Evolutionary conservation across 2,329 filamentous ascomycete genomes (phyloP).

Genomic region (Stenocarpella maydis): DNA sequence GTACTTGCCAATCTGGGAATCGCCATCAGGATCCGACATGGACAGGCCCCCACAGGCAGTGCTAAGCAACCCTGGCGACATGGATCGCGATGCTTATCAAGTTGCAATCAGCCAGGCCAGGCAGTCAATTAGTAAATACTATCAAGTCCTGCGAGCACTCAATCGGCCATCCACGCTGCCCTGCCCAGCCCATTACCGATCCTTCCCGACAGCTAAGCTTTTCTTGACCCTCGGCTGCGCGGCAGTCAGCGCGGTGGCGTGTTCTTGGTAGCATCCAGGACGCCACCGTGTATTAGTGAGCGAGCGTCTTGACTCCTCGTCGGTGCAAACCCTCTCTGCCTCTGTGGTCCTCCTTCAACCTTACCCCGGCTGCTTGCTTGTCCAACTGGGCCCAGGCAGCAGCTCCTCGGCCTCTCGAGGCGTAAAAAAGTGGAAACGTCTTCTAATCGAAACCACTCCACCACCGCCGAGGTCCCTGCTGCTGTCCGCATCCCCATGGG

Average conservation of each 20-base stretch:
- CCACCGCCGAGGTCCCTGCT: background rate
- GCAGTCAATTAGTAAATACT: background rate
- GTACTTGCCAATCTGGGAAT: constrained; percentile 33
- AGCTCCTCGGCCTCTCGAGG: constrained; percentile 2
- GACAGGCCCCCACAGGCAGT: background rate
- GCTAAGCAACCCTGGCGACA: background rate
- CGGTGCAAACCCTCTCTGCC: background rate
- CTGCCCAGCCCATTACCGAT: background rate
- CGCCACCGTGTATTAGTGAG: background rate
- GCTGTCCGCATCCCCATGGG: constrained; percentile 27
- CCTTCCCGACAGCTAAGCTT: constrained; percentile 16
- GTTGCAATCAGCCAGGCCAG: constrained; percentile 3
- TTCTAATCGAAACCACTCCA: constrained; percentile 24
- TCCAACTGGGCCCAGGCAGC: background rate
- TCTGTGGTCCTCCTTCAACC: background rate
- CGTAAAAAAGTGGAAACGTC: constrained; percentile 19
- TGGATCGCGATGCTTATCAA: constrained; percentile 6
- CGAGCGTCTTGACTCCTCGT: too few relatives aligned
- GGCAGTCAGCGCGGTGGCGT: background rate
- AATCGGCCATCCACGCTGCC: constrained; percentile 14
- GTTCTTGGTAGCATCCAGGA: background rate
- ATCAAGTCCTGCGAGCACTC: too few relatives aligned
- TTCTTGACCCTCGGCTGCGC: constrained; percentile 2
- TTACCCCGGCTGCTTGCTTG: constrained; percentile 16
- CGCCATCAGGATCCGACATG: background rate